Conservation (phyloP, 371 early-diverging fungal species). For the Rhizopus delemar region DNA sequence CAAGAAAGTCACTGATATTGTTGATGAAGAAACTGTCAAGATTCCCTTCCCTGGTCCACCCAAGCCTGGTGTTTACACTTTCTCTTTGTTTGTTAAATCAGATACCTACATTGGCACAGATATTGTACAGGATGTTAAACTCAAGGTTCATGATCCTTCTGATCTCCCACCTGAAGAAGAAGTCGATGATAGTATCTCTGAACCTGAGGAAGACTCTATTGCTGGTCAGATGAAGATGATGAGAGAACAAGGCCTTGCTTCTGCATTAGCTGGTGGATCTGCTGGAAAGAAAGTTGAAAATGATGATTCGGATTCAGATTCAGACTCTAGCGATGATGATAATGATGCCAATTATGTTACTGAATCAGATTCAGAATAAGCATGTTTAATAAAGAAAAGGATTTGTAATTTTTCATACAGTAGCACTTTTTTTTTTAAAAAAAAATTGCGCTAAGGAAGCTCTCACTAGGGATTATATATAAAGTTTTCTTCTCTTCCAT, state of each 20-base stretch:
- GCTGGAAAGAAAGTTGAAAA: constrained; percentile 32
- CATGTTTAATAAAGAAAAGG: background rate
- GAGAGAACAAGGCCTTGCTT: constrained; percentile 72
- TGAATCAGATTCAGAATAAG: constrained; percentile 29
- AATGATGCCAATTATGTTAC: constrained; percentile 36
- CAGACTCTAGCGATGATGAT: constrained; percentile 29
- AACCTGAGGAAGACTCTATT: constrained; percentile 93
- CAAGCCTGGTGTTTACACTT: constrained; percentile 79
- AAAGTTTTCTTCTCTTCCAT: too few species aligned
- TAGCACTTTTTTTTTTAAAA: too few species aligned
- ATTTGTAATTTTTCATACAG: background rate
- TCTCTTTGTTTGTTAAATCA: constrained; percentile 82
- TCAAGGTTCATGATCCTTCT: constrained; percentile 71
- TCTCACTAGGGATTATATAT: too few species aligned
- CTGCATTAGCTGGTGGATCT: constrained; percentile 61
- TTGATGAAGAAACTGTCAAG: constrained; percentile 66
- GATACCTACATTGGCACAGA: constrained; percentile 89
- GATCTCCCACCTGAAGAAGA: constrained; percentile 73
- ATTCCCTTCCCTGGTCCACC: constrained; percentile 95
- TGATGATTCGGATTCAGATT: constrained; percentile 34
- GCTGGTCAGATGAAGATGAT: constrained; percentile 90
- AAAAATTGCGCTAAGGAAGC: too few species aligned
- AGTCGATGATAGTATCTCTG: constrained; percentile 91
- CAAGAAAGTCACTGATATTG: constrained; percentile 78
- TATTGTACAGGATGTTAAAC: constrained; percentile 69